These are phyloP conservation scores for Artemisia annua DNA, from an alignment of 129 eudicot species.

Conservation along the genomic window DNA sequence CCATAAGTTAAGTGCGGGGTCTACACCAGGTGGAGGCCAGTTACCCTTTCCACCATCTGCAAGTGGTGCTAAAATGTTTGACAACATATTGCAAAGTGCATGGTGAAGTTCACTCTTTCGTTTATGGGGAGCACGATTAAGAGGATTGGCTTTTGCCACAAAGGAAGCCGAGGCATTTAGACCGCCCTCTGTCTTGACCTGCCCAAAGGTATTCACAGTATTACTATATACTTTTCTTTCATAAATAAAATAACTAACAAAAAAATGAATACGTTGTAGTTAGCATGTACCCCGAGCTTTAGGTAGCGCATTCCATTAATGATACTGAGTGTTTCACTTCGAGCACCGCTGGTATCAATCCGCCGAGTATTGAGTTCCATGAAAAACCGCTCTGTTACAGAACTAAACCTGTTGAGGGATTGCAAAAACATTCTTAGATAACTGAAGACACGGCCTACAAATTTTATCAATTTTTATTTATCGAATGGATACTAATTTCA, in stretches of 20 bases:
- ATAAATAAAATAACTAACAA: not conserved
- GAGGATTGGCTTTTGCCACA: slow-evolving; percentile 98
- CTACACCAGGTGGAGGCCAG: slow-evolving; percentile 98
- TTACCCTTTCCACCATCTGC: slow-evolving; percentile 94
- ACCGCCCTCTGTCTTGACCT: slow-evolving; percentile 98
- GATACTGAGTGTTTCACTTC: slow-evolving; percentile 96
- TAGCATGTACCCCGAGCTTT: slow-evolving; percentile 87
- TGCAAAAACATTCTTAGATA: slow-evolving; percentile 7
- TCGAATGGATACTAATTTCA: not conserved
- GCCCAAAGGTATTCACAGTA: slow-evolving; percentile 23
- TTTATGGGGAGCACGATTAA: slow-evolving; percentile 87
- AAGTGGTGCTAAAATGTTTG: slow-evolving; percentile 91
- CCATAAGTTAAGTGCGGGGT: slow-evolving; percentile 89
- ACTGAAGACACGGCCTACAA: not conserved
- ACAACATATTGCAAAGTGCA: slow-evolving; percentile 95
- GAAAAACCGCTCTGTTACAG: slow-evolving; percentile 97
- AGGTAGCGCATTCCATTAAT: slow-evolving; percentile 97
- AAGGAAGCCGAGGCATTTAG: slow-evolving; percentile 94
- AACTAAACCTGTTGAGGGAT: slow-evolving; percentile 67
- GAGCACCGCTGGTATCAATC: slow-evolving; percentile 84
- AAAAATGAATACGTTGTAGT: not conserved
- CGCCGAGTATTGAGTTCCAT: slow-evolving; percentile 97
- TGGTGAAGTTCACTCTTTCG: slow-evolving; percentile 96
- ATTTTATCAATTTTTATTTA: too few species aligned
- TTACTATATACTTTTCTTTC: slow-evolving; percentile 16